Evolutionary conservation across 306 rosid species (phyloP).

Genomic region (Ormosia semicastrata): DNA sequence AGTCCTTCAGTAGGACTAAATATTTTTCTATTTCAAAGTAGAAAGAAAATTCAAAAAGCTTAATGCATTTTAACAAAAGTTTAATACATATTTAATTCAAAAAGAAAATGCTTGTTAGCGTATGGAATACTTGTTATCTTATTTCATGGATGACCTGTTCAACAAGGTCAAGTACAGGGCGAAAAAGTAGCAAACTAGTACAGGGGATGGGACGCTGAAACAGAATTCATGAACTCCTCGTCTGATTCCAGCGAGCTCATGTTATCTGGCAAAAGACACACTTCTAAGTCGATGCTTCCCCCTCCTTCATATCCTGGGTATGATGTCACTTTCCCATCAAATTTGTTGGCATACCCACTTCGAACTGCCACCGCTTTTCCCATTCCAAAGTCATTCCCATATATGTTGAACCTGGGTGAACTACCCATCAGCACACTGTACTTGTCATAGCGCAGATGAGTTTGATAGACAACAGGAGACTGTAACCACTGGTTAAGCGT

Average conservation of each 20-base stretch:
- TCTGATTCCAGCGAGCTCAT: slow-evolving; percentile 60
- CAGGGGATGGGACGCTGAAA: not conserved
- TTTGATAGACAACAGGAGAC: not conserved
- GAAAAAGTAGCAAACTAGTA: not conserved
- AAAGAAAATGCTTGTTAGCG: no score
- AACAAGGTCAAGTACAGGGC: not conserved
- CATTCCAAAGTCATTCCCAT: slow-evolving; percentile 72
- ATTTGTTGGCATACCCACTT: slow-evolving; percentile 58
- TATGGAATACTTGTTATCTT: no score
- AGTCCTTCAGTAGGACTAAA: no score
- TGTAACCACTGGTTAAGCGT: slow-evolving; percentile 25
- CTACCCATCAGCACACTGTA: slow-evolving; percentile 45
- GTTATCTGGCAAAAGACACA: slow-evolving; percentile 31
- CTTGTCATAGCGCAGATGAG: not conserved
- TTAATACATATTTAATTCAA: no score
- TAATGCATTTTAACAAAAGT: no score
- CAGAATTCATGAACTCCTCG: slow-evolving; percentile 40
- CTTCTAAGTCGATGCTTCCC: slow-evolving; percentile 66
- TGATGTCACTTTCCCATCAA: slow-evolving; percentile 44
- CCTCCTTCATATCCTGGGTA: slow-evolving; percentile 49
- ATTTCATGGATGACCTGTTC: not conserved
- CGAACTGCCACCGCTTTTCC: slow-evolving; percentile 57
- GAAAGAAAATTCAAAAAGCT: no score
- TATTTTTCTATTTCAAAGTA: no score
- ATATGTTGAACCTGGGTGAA: slow-evolving; percentile 59